Base-by-base conservation (phyloP, 2,329 filamentous ascomycete species). In the Exophiala bonariae region DNA sequence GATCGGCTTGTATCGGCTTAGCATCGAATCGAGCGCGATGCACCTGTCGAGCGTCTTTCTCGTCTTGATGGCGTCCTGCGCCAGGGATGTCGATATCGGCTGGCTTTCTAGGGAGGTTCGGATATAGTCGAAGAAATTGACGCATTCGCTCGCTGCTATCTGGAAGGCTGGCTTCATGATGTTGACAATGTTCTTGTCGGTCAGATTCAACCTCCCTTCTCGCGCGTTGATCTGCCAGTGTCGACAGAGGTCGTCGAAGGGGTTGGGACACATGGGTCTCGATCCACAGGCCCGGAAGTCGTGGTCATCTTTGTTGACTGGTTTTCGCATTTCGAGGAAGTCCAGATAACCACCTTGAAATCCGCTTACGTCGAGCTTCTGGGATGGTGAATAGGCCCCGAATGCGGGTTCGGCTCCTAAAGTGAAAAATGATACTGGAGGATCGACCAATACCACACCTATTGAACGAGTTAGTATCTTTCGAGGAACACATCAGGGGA, bases 301-400 rank as follows among this genome's bases (percentile, higher is more conserved):
- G 37, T 56, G 50, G 10, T 41, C 41, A 17, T 47, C 42, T 41
- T 43, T 48, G 37, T 34, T 54, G 8, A 19, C 17, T 4, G 54
- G 54, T 18, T 36, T 49, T 16, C 28, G 44, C 40, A 41, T 44
- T 26, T 52, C 50, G 14, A 54, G 37, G 36, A 56, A 56, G 38
- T 56, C 54, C 14, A 56, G 48, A 35, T 56, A 56, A 4, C 54
- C 54, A n/a, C 54, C 54, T 18, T 52, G 45, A 38, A 47, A 56
- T 14, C 50, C 50, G 5, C 45, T 41, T 4, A 56, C 48, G 4
- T 54, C 45, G 18, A 56, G 48, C 11, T 41, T 46, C 34, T 54
- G 51, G 10, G 44, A 44, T 9, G 51, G 54, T 6, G 45, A 42
- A 32, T 44, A 52, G 3, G 41, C 37, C 3, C 44, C 48, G 31